Conservation (phyloP, 2,329 filamentous ascomycete genomes). For the Colletotrichum sp. region DNA sequence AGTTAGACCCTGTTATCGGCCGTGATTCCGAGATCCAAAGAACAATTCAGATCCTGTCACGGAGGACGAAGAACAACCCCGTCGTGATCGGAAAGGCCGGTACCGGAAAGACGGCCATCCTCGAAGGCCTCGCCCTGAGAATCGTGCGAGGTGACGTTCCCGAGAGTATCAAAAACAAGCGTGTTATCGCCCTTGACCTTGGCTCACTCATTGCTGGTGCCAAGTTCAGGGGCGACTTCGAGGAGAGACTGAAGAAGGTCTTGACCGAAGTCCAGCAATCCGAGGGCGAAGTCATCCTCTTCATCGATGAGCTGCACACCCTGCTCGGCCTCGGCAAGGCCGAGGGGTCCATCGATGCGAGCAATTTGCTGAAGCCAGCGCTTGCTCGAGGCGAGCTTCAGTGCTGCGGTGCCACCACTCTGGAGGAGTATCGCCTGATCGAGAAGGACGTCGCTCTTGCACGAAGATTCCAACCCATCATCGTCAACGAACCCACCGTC, state of each 20-base stretch:
- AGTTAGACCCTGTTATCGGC: conserved; percentile 95
- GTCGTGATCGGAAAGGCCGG: conserved; percentile 92
- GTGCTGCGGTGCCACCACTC: conserved; percentile 92
- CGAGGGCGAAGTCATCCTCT: conserved; percentile 88
- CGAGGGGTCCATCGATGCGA: conserved; percentile 95
- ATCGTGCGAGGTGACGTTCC: conserved; percentile 94
- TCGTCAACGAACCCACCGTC: conserved; percentile 90
- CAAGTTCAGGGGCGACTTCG: conserved; percentile 95
- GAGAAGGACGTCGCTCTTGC: conserved; percentile 96
- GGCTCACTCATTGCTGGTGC: conserved; percentile 94
- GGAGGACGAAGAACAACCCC: conserved; percentile 94
- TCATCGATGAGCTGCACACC: conserved; percentile 94
- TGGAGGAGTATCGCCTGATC: conserved; percentile 90
- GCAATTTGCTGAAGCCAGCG: conserved; percentile 91
- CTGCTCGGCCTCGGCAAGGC: conserved; percentile 92
- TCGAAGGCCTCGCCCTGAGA: conserved; percentile 87
- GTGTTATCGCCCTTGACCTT: conserved; percentile 85
- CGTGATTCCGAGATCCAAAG: conserved; percentile 90
- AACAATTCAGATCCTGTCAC: conserved; percentile 91
- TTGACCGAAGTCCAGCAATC: conserved; percentile 90
- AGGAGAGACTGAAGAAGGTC: conserved; percentile 90
- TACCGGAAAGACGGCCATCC: conserved; percentile 91
- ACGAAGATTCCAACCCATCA: conserved; percentile 90
- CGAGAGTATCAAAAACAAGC: conserved; percentile 94
- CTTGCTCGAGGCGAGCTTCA: conserved; percentile 92